These are phyloP conservation scores for Skeletonema costatum DNA, from an alignment of 108 stramenopile genomes.

Conservation along the genomic window DNA sequence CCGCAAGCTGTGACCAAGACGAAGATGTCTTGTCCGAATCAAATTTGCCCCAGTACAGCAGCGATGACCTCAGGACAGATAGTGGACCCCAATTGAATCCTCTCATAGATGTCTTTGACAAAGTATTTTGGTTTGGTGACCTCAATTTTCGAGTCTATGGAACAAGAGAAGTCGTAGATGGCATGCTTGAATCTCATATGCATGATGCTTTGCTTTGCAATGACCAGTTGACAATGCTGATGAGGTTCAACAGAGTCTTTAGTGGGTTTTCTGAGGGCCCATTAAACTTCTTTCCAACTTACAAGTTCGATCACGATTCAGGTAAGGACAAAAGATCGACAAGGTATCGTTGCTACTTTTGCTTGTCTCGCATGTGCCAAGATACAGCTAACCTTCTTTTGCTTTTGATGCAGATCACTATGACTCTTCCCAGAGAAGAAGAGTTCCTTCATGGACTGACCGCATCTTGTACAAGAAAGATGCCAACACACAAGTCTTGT, in stretches of 20 bases:
- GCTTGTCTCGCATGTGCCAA: background rate
- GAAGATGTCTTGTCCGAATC: slow-evolving; percentile 51
- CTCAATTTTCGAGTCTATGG: slow-evolving; percentile 95
- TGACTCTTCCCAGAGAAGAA: slow-evolving; percentile 58
- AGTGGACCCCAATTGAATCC: slow-evolving; percentile 54
- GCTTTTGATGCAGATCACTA: slow-evolving; percentile 19
- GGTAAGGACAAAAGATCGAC: slow-evolving; percentile 5
- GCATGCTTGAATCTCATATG: slow-evolving; percentile 48
- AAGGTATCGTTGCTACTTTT: background rate
- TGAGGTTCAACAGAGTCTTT: slow-evolving; percentile 70
- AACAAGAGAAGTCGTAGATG: slow-evolving; percentile 59
- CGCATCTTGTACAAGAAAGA: slow-evolving; percentile 88
- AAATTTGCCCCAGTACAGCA: background rate
- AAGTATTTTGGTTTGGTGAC: slow-evolving; percentile 96
- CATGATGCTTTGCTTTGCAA: slow-evolving; percentile 64
- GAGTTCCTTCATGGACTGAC: slow-evolving; percentile 99
- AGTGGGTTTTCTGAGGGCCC: slow-evolving; percentile 88
- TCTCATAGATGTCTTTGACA: slow-evolving; percentile 65
- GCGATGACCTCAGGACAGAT: slow-evolving; percentile 66
- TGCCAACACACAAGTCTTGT: slow-evolving; percentile 67
- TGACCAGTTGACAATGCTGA: slow-evolving; percentile 65
- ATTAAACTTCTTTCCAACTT: slow-evolving; percentile 91
- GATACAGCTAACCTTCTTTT: background rate
- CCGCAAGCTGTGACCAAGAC: slow-evolving; percentile 84
- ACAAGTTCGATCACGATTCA: slow-evolving; percentile 91